A percentile compares a stretch with the other conserved stretches of the same genome.
Evolutionary conservation across 345 rosid genomes (phyloP).

Genomic region (Excoecaria cochinchinensis): DNA sequence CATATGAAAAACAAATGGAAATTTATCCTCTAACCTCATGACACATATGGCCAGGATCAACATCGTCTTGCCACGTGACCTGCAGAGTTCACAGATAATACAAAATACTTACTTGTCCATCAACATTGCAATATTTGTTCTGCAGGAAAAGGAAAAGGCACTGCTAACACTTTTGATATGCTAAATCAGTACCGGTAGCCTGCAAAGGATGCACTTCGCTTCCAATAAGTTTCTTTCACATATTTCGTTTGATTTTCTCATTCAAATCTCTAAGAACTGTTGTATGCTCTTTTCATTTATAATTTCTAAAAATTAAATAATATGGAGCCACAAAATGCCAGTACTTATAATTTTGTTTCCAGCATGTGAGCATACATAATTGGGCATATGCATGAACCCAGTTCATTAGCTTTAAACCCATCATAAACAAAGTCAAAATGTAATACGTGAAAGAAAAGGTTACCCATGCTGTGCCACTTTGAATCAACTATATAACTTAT

Average conservation of each 20-base stretch:
- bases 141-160: background rate
- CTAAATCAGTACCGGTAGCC: background rate
- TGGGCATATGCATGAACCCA: background rate
- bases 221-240: background rate
- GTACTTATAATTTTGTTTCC: background rate
- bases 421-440: background rate
- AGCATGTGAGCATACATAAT: too few relatives aligned
- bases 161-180: background rate
- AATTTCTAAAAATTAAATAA: slow-evolving; percentile 4
- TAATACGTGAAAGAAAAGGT: background rate
- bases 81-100: slow-evolving; percentile 32
- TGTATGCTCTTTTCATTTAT: background rate
- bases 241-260: background rate
- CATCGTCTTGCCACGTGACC: slow-evolving; percentile 84
- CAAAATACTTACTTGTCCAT: too few relatives aligned
- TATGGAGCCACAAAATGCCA: background rate
- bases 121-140: background rate
- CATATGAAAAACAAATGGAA: background rate
- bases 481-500: background rate
- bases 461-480: background rate
- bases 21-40: slow-evolving; percentile 71
- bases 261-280: background rate
- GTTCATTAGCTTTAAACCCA: background rate
- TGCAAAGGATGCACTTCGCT: background rate
- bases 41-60: slow-evolving; percentile 93